A percentile compares a stretch with the other conserved stretches of the same genome.
Evolutionary conservation across 2,329 filamentous ascomycete species (phyloP).

Genomic region (Xylariomycetidae sp.): DNA sequence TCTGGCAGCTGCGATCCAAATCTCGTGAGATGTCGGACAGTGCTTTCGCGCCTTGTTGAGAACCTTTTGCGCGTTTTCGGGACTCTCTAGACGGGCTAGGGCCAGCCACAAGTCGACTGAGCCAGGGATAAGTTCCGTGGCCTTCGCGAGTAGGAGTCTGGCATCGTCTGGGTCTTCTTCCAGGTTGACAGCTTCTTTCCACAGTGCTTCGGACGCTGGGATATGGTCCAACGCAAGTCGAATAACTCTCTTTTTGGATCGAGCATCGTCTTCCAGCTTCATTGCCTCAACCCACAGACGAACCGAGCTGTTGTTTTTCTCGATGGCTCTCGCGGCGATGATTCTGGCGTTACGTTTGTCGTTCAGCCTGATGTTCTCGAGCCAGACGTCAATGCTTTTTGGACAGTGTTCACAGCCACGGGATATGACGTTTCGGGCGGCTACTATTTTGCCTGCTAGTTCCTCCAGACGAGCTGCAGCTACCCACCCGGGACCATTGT

Average conservation of each 20-base stretch:
- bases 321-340: constrained; percentile 88
- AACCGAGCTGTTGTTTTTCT: constrained; percentile 83
- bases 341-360: constrained; percentile 91
- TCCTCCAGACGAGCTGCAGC: constrained; percentile 90
- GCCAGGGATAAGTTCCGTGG: constrained; percentile 88
- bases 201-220: constrained; percentile 90
- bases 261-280: constrained; percentile 75
- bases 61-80: constrained; percentile 89
- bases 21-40: constrained; percentile 85
- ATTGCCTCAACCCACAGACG: constrained; percentile 93
- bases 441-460: constrained; percentile 83
- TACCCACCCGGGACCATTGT: constrained; percentile 92
- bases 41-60: constrained; percentile 93
- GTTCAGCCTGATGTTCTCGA: constrained; percentile 91
- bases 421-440: constrained; percentile 81
- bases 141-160: constrained; percentile 82
- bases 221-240: constrained; percentile 88
- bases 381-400: constrained; percentile 90
- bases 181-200: constrained; percentile 95
- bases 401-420: constrained; percentile 87
- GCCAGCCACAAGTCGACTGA: constrained; percentile 95
- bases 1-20: constrained; percentile 92
- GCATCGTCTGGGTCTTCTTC: constrained; percentile 89
- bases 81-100: constrained; percentile 79
- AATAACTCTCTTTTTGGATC: constrained; percentile 87